Evolutionary conservation across 768 basidiomycete species (phyloP), one percentile per base, ranked within the genome.

Genomic region (Leccinum subgranulosum): DNA sequence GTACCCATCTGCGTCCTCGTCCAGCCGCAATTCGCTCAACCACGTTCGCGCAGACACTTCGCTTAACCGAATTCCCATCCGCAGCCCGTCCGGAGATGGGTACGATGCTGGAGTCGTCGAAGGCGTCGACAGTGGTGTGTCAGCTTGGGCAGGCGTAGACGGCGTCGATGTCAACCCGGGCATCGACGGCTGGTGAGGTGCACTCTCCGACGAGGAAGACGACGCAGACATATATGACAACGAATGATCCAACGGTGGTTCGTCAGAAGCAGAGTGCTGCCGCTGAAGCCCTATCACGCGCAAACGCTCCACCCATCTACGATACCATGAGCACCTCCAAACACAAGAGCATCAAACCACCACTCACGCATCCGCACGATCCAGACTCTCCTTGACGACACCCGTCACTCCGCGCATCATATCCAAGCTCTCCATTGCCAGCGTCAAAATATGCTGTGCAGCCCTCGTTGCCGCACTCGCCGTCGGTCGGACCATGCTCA

Each of bases 391-490:
- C 65, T 86, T 88, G 59, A 95, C 88, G 23, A 95, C 91, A 4
- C 83, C 81, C n/a, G 91, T 91, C 28, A 94, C 91, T 28, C 90
- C 85, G 28, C 87, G 79, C 79, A 96, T 85, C 92, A 94, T 95
- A 67, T 96, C 93, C 71, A 96, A 67, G 67, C 92, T 94, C 76
- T 96, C 94, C 14, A 88, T 89, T 12, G 94, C 92, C 9, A 96
- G 83, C 8, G 86, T 84, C 62, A 96, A 69, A 19, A 96, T 86
- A 51, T 88, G 77, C 69, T 91, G 88, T 10, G 94, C 90, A 28
- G 92, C 88, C 15, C 84, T 79, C 23, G 83, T 79, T 2, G 90
- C 90, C 6, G 84, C 76, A 34, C 83, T 78, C 0, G 82, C 79
- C 0, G 77, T 78, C 6, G 74, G 69, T 39, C 62, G 65, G 19